These are phyloP conservation scores for Fusarium sp. DNA, from an alignment of 2,329 filamentous ascomycete species.

Conservation along the genomic window DNA sequence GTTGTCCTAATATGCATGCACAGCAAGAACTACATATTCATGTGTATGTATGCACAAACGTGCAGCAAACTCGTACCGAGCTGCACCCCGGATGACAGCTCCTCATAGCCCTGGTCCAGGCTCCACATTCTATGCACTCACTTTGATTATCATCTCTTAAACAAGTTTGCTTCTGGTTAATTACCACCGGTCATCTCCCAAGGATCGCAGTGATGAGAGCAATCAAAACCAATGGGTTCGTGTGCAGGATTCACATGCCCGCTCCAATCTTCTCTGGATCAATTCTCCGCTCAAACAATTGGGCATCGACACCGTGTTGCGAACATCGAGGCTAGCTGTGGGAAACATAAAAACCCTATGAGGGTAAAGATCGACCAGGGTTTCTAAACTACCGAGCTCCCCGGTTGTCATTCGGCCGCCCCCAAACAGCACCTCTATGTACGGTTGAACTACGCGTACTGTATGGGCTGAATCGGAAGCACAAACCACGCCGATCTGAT, in stretches of 20 bases:
- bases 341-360: constrained; percentile 10
- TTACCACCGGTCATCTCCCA: constrained; percentile 3
- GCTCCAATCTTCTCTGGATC: not conserved
- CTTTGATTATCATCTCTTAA: constrained; percentile 40
- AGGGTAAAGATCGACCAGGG: constrained; percentile 24
- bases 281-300: constrained; percentile 15
- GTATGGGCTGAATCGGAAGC: not conserved
- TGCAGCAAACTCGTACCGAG: constrained; percentile 19
- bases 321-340: constrained; percentile 2
- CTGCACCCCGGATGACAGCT: constrained; percentile 44
- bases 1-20: constrained; percentile 22
- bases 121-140: constrained; percentile 39
- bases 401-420: constrained; percentile 17
- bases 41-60: not conserved
- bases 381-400: constrained; percentile 18
- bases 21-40: not conserved
- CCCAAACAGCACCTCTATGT: constrained; percentile 7
- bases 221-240: not conserved
- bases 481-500: constrained; percentile 24
- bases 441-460: not conserved
- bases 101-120: constrained; percentile 16
- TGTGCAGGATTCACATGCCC: not conserved
- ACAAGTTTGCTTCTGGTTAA: constrained; percentile 29
- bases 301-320: constrained; percentile 10
- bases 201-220: not conserved